These are phyloP conservation scores for Fraxinus excelsior DNA, from an alignment of 257 asterid genomes.

Conservation along the genomic window DNA sequence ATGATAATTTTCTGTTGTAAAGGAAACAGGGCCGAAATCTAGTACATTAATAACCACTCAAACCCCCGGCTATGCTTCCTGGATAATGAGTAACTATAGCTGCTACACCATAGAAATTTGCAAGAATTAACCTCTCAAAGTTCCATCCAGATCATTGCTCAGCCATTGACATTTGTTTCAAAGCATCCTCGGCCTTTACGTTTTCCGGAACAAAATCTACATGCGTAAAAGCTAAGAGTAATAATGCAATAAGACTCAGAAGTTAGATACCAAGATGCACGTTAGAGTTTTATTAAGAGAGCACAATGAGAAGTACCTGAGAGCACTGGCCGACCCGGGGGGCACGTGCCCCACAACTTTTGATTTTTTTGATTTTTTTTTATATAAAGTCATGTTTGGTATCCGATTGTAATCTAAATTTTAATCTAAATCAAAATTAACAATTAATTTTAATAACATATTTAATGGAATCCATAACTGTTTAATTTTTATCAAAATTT, in stretches of 20 bases:
- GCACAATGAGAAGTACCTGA: constrained; percentile 45
- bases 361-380: too few relatives aligned
- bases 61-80: neutral
- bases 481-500: too few relatives aligned
- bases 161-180: constrained; percentile 41
- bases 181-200: constrained; percentile 77
- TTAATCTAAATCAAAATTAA: too few relatives aligned
- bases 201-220: constrained; percentile 80
- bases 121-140: constrained; percentile 9
- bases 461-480: too few relatives aligned
- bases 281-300: neutral
- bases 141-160: constrained; percentile 24
- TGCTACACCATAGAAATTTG: neutral
- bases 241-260: neutral
- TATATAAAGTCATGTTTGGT: too few relatives aligned
- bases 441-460: too few relatives aligned
- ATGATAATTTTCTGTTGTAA: neutral
- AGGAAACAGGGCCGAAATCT: neutral
- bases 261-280: neutral
- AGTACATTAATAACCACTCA: neutral
- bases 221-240: constrained; percentile 19
- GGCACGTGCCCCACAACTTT: too few relatives aligned
- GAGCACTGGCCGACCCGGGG: too few relatives aligned
- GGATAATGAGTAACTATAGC: neutral
- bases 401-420: too few relatives aligned